phyloP scores from a whole-genome alignment of 331 rosid genomes.

The Acacia pycnantha region DNA sequence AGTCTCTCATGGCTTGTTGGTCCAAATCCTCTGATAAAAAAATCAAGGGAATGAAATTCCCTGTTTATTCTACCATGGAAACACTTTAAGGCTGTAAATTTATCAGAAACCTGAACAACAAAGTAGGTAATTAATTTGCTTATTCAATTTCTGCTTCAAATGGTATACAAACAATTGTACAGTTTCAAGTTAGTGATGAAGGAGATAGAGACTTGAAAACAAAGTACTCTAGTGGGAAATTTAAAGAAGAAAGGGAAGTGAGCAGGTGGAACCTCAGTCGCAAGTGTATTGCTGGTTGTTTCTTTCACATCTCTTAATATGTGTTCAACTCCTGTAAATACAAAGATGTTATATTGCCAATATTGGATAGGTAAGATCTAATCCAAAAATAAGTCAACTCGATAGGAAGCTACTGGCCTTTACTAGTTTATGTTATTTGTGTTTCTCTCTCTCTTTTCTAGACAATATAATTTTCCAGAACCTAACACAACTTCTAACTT shows the following conservation, averaged over 20 bases:
- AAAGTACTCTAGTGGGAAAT: background rate
- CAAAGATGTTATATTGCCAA: conserved; percentile 7
- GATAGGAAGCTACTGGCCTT: too few species aligned
- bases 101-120: conserved; percentile 49
- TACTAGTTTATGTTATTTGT: too few species aligned
- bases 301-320: conserved; percentile 49
- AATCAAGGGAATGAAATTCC: too few species aligned
- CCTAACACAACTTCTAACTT: background rate
- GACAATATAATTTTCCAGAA: too few species aligned
- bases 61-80: too few species aligned
- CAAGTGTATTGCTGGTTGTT: conserved; percentile 50
- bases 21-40: too few species aligned
- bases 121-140: background rate
- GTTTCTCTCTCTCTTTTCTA: too few species aligned
- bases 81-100: conserved; percentile 42
- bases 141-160: background rate
- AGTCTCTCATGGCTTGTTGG: conserved; percentile 22
- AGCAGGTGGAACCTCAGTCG: conserved; percentile 34
- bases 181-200: background rate
- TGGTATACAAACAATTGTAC: background rate
- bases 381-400: background rate
- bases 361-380: background rate
- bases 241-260: background rate
- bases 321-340: conserved; percentile 42
- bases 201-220: background rate